Conservation (phyloP, 106 monocot species). For the Dendrobium nobile region DNA sequence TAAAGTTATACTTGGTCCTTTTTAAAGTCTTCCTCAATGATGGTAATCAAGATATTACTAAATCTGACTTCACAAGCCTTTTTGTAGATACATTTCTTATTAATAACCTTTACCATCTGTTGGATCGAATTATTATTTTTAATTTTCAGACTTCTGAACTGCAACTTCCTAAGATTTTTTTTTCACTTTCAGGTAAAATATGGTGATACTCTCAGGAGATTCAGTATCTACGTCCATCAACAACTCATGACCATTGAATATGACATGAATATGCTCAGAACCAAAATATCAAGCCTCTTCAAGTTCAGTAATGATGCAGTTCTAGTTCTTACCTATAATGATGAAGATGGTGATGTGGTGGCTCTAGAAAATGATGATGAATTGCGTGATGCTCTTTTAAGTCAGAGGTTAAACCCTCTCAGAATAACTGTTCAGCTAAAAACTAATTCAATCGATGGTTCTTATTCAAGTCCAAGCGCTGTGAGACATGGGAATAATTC, state of each 20-base stretch:
- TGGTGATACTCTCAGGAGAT: slow-evolving; percentile 61
- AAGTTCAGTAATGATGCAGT: slow-evolving; percentile 44
- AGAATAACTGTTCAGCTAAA: slow-evolving; percentile 60
- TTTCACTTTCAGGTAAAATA: slow-evolving; percentile 61
- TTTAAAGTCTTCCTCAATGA: too few relatives aligned
- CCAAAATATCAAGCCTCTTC: slow-evolving; percentile 55
- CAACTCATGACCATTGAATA: slow-evolving; percentile 25
- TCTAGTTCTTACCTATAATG: slow-evolving; percentile 65
- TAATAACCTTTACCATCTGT: too few relatives aligned
- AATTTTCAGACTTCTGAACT: not conserved
- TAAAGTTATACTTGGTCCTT: too few relatives aligned
- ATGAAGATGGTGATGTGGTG: slow-evolving; percentile 81
- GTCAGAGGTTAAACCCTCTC: slow-evolving; percentile 69
- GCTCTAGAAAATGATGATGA: slow-evolving; percentile 74
- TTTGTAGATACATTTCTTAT: too few relatives aligned
- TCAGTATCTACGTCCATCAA: slow-evolving; percentile 37
- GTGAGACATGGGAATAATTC: not conserved
- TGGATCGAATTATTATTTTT: too few relatives aligned
- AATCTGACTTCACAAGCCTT: too few relatives aligned
- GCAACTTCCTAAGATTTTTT: not conserved
- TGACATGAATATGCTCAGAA: slow-evolving; percentile 41
- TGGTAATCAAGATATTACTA: too few relatives aligned
- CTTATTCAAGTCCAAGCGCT: slow-evolving; percentile 2
- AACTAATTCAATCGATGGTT: slow-evolving; percentile 9
- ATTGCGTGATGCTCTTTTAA: slow-evolving; percentile 69